A percentile compares a stretch with the other conserved stretches of the same genome.
Conservation (phyloP, 441 rosid species). For the Biscutella auriculata region DNA sequence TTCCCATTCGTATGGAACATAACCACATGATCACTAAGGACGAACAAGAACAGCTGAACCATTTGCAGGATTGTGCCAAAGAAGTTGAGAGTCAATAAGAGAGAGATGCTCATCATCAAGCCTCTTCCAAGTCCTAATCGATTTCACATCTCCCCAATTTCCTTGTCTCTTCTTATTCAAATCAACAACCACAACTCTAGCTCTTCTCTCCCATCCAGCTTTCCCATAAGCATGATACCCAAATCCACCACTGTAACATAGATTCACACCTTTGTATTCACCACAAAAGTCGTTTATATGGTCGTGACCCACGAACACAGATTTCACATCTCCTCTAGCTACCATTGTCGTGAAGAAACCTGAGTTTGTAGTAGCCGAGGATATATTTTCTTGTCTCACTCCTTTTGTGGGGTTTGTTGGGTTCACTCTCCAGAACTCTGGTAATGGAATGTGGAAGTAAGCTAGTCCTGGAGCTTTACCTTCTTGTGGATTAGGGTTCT, state of each 20-base stretch:
- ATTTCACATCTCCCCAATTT: conserved; percentile 58
- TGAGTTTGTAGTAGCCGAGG: conserved; percentile 53
- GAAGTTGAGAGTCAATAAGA: conserved; percentile 34
- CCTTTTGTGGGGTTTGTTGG: conserved; percentile 44
- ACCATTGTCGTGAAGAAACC: conserved; percentile 77
- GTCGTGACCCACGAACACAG: conserved; percentile 79
- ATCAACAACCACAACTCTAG: conserved; percentile 55
- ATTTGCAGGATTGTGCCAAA: too few relatives aligned
- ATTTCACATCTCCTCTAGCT: conserved; percentile 73
- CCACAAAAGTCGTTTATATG: conserved; percentile 83
- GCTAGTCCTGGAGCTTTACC: conserved; percentile 69
- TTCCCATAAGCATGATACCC: conserved; percentile 92
- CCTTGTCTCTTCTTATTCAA: conserved; percentile 42
- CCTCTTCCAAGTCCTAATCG: conserved; percentile 78
- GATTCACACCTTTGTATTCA: conserved; percentile 39
- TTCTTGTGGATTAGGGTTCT: conserved; percentile 40
- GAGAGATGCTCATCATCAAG: conserved; percentile 61
- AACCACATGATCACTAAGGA: conserved; percentile 15
- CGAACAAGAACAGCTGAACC: conserved; percentile 21
- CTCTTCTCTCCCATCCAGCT: conserved; percentile 83
- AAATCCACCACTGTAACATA: conserved; percentile 78
- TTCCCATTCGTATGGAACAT: too few relatives aligned
- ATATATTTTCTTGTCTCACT: conserved; percentile 54
- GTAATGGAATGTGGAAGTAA: conserved; percentile 83
- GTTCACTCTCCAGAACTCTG: conserved; percentile 45